Conservation (phyloP, 2,329 filamentous ascomycete species). For the Onygenales sp. region DNA sequence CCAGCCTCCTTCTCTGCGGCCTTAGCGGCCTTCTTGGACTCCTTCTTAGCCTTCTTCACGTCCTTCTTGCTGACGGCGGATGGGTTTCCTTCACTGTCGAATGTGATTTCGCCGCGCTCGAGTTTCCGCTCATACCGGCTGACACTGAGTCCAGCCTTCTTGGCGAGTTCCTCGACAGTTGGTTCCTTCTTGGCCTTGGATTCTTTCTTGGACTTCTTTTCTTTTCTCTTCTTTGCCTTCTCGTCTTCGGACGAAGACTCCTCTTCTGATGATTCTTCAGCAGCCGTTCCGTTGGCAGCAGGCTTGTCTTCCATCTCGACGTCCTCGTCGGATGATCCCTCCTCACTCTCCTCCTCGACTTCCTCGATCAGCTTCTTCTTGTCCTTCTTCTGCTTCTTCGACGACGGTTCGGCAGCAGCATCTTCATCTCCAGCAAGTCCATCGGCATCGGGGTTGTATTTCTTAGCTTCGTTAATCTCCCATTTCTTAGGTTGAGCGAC, state of each 20-base stretch:
- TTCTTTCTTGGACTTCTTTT: constrained; percentile 37
- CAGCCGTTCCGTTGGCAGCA: constrained; percentile 13
- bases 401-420: constrained; percentile 27
- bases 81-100: constrained; percentile 56
- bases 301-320: constrained; percentile 21
- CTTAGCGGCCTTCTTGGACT: constrained; percentile 45
- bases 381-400: constrained; percentile 34
- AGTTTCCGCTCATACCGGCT: constrained; percentile 72
- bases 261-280: constrained; percentile 14
- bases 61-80: constrained; percentile 66
- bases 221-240: constrained; percentile 20
- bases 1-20: constrained; percentile 40
- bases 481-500: constrained; percentile 62
- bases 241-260: constrained; percentile 16
- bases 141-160: constrained; percentile 58
- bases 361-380: constrained; percentile 38
- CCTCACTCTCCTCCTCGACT: constrained; percentile 37
- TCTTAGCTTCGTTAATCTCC: constrained; percentile 82
- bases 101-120: constrained; percentile 63
- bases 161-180: constrained; percentile 51
- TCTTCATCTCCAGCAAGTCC: constrained; percentile 63
- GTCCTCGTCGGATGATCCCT: constrained; percentile 28
- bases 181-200: constrained; percentile 12
- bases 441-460: constrained; percentile 93
- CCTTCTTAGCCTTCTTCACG: constrained; percentile 62